Evolutionary conservation across 2,329 filamentous ascomycete species (phyloP), one percentile per base, ranked within the genome.

Genomic region (Dendrostoma leiphaemia): DNA sequence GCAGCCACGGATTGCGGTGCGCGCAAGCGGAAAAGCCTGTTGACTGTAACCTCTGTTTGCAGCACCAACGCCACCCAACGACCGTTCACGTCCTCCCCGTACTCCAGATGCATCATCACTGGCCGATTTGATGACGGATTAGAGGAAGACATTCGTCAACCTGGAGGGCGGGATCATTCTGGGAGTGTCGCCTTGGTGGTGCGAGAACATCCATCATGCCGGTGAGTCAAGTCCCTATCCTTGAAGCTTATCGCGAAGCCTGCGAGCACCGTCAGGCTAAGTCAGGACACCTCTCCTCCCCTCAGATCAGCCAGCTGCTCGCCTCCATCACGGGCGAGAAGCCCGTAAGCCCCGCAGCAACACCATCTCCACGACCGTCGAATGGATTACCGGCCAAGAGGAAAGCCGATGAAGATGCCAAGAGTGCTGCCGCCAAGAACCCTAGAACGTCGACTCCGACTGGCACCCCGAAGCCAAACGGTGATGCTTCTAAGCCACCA

Each of bases 321-420:
- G 83, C 82, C 60, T 79, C 83, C 65, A 86, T 87, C 60, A 81
- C 74, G 60, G 83, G 83, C 64, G 76, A 77, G 59, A 74, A 78
- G 65, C 69, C 74, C 62, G 54, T 71, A 15, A 60, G 61, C 10
- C 35, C 64, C 3, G 63, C 63, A 49, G 58, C 66, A 15, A 59
- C 66, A 45, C 26, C 40, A 34, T 9, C 48, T 23, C 24, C 43
- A 21, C 54, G 38, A 48, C 38, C 48, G 17, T 32, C 34, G 28
- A 55, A 51, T 38, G 52, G 48, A 21, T 24, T 40, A 15, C 54
- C 59, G 40, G 61, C 71, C 15, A 86, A 86, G 68, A 77, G 83
- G 60, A 86, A 85, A 64, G 78, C 81, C 46, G 78, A 80, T 32
- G 73, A 79, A 56, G 77, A 83, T 52, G 64, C 77, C 28, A 69